Conservation (phyloP, 768 basidiomycete species). For the Mycena floridula region DNA sequence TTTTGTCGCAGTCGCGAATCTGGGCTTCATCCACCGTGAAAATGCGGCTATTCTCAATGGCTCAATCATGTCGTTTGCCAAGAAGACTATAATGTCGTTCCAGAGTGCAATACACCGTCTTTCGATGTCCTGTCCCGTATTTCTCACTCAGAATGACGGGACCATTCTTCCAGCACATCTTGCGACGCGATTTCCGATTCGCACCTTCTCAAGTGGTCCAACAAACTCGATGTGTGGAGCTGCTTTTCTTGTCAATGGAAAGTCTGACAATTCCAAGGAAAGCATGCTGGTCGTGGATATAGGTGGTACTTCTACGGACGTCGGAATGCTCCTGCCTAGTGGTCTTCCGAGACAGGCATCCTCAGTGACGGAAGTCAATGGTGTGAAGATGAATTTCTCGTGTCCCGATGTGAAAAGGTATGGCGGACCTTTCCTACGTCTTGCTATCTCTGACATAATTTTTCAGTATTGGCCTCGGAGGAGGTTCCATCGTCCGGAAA, state of each 20-base stretch:
- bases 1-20: conserved; percentile 32
- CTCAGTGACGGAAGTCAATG: conserved; percentile 45
- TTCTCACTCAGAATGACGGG: conserved; percentile 46
- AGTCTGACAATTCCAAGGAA: conserved; percentile 24
- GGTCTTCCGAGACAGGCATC: conserved; percentile 52
- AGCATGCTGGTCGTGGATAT: conserved; percentile 47
- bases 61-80: conserved; percentile 47
- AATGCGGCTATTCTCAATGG: conserved; percentile 59
- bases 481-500: conserved; percentile 43
- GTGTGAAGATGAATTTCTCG: conserved; percentile 46
- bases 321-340: conserved; percentile 46
- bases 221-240: conserved; percentile 62
- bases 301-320: conserved; percentile 53
- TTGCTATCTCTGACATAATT: not conserved
- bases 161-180: conserved; percentile 36
- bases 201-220: conserved; percentile 50
- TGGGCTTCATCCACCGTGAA: conserved; percentile 51
- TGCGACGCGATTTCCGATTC: conserved; percentile 48
- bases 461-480: conserved; percentile 46
- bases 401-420: conserved; percentile 43
- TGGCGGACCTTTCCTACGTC: not conserved
- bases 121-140: conserved; percentile 35
- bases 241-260: conserved; percentile 40
- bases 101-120: conserved; percentile 36
- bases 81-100: conserved; percentile 42